phyloP scores from a whole-genome alignment of 164 flowering plant species.

The Berberis thunbergii region DNA sequence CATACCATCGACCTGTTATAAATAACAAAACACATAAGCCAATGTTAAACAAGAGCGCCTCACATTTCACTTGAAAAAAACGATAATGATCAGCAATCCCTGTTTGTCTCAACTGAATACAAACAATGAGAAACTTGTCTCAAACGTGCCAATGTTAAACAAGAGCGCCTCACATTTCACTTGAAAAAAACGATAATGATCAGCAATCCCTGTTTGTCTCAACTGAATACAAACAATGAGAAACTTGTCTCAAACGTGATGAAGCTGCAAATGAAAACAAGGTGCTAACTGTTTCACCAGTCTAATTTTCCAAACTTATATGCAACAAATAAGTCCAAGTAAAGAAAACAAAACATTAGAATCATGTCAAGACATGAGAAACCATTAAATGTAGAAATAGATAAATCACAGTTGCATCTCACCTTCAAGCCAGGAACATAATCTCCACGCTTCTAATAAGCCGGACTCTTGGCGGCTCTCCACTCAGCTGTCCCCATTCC shows the following conservation, averaged over 20 bases:
- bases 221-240: too few relatives aligned
- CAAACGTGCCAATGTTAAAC: background rate
- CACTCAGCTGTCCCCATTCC: conserved; percentile 99
- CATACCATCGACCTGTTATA: conserved; percentile 94
- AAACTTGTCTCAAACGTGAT: too few relatives aligned
- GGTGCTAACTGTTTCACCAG: too few relatives aligned
- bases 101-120: too few relatives aligned
- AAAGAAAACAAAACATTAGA: background rate
- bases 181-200: background rate
- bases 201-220: too few relatives aligned
- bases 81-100: background rate
- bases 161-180: background rate
- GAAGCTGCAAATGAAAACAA: too few relatives aligned
- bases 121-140: too few relatives aligned
- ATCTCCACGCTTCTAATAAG: conserved; percentile 95
- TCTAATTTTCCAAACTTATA: too few relatives aligned
- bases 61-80: background rate
- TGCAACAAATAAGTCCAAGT: too few relatives aligned
- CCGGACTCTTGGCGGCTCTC: conserved; percentile 95
- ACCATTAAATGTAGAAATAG: background rate
- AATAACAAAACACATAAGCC: conserved; percentile 2
- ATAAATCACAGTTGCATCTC: conserved; percentile 1
- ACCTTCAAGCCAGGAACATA: conserved; percentile 99
- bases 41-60: background rate
- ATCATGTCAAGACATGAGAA: background rate